phyloP scores from a whole-genome alignment of 805 yeast genomes.

The Pichia scutulata region DNA sequence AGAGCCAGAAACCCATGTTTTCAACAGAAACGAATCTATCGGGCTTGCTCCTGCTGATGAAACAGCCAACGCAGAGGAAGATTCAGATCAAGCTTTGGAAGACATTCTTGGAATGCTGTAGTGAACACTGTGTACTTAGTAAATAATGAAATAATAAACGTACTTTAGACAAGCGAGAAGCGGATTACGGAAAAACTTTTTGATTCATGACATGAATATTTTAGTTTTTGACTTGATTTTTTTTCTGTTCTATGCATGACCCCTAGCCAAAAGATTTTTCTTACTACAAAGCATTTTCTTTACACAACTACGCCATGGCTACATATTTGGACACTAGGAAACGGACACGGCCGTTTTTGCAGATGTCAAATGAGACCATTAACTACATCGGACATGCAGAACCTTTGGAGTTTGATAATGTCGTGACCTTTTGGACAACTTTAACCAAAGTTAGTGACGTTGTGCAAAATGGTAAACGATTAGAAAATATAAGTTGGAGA shows the following conservation, averaged over 20 bases:
- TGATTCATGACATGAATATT: not conserved
- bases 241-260: not conserved
- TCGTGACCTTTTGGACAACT: constrained; percentile 36
- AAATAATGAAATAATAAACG: not conserved
- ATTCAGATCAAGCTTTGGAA: not conserved
- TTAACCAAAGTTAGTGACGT: constrained; percentile 27
- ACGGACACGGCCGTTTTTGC: constrained; percentile 25
- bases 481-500: constrained; percentile 32
- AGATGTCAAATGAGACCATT: constrained; percentile 17
- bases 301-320: not conserved
- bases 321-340: constrained; percentile 18
- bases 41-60: not conserved
- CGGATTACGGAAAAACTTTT: not conserved
- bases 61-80: not conserved
- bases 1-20: constrained; percentile 3
- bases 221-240: not conserved
- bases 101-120: not conserved
- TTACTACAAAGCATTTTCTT: no score
- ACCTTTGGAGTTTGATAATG: constrained; percentile 30
- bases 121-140: not conserved
- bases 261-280: not conserved
- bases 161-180: not conserved
- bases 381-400: not conserved
- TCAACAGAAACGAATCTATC: not conserved
- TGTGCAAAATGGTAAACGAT: constrained; percentile 27